Base-by-base conservation (phyloP, 345 rosid species). In the Sapria himalayana region DNA sequence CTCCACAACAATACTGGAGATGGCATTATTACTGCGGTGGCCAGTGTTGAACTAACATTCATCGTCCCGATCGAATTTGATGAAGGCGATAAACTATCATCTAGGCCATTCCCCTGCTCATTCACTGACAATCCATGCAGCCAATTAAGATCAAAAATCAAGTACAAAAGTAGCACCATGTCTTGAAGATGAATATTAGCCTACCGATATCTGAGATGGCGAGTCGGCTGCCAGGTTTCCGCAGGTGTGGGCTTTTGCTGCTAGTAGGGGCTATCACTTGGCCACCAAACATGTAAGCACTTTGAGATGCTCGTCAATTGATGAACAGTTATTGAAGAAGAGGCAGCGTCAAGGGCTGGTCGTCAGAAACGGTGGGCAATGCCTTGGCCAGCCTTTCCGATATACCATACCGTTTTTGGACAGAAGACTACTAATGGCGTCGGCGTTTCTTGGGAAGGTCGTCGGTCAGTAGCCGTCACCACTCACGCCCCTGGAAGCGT, bases 161-260 rank as follows among this genome's bases (percentile, higher is more conserved):
- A 20, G n/a, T 56, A 14, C 9, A 20, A 24, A n/a, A 17, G 9
- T 29, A 17, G 41, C 2, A 37, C 32, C 11, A 15, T 22, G 21
- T 4, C 18, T 23, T 43, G 32, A 38, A 16, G 9, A 10, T 18
- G 7, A 14, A 35, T 37, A 33, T 18, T 21, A 15, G 33, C 29
- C 35, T 71, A 82, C 94, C 94, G 43, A 63, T 61, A 74, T 79
- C 85, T 46, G 60, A 48, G 49, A 79, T 62, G 21, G 67, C 62
- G 7, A 63, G 52, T 54, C 79, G 70, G 67, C 85, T 72, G 58
- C 86, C 86, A n/a, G 93, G 57, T 72, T 73, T 76, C 72, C 86
- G 78, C 50, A 76, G 61, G 59, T 79, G 86, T 22, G 85, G 78
- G 54, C 82, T 78, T 46, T 71, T 69, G 37, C n/a, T n/a, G n/a